Percentiles rank a stretch among this genome's conserved stretches.
Evolutionary conservation across 1,284 basidiomycete species (phyloP).

Genomic region (Apiotrichum veenhuisii): DNA sequence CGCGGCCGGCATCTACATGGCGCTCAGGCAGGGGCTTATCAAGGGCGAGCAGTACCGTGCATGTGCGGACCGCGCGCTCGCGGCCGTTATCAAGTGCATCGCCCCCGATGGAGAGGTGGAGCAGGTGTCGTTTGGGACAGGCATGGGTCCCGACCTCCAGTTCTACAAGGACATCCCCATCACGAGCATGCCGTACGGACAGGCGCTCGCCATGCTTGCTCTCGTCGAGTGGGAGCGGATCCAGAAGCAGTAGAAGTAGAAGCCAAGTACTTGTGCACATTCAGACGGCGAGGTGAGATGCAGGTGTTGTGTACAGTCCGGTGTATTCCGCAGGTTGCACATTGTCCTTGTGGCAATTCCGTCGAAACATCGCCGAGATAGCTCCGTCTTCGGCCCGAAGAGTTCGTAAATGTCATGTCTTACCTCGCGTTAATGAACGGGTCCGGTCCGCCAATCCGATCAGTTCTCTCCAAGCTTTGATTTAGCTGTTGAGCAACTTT

Average conservation of each 20-base stretch:
- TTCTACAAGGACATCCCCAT: slow-evolving; percentile 59
- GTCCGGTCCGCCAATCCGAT: too few relatives aligned
- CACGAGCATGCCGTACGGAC: slow-evolving; percentile 65
- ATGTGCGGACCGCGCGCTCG: slow-evolving; percentile 55
- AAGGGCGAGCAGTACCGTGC: slow-evolving; percentile 52
- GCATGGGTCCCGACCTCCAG: slow-evolving; percentile 58
- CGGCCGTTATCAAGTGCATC: slow-evolving; percentile 58
- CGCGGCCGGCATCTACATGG: slow-evolving; percentile 60
- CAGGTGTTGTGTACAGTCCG: too few relatives aligned
- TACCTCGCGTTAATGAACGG: too few relatives aligned
- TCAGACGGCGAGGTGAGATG: neutral
- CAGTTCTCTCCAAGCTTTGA: too few relatives aligned
- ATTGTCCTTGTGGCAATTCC: too few relatives aligned
- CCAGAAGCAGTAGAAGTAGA: neutral
- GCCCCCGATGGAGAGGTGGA: slow-evolving; percentile 56
- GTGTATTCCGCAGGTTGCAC: too few relatives aligned
- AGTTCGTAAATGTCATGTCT: too few relatives aligned
- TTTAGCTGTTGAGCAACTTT: too few relatives aligned
- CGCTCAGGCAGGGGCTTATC: slow-evolving; percentile 51
- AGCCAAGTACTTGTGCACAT: too few relatives aligned
- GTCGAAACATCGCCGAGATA: too few relatives aligned
- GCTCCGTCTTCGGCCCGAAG: too few relatives aligned
- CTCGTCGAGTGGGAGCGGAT: slow-evolving; percentile 47
- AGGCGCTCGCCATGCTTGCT: slow-evolving; percentile 56
- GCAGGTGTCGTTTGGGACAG: slow-evolving; percentile 60